Base-by-base conservation (phyloP, 75 land plant genomes). In the Sequoiadendron giganteum region DNA sequence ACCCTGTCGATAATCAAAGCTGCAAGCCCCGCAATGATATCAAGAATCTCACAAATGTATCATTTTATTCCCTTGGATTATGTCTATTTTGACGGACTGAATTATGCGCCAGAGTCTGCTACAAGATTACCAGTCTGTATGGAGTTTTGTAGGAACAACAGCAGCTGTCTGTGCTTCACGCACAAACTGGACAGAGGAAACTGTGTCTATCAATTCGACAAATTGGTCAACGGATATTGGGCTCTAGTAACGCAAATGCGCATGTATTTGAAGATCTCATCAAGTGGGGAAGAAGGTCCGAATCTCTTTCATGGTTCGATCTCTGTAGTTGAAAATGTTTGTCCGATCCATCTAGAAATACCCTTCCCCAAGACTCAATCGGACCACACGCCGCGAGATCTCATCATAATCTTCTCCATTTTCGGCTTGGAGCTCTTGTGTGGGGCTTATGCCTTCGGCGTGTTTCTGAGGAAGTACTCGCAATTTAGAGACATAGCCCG, bases 151-250 rank as follows among this genome's bases (percentile, higher is more conserved):
- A 5, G 36, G 5, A 16, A 6, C 15, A 78, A 89, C 32, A 34
- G 42, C 32, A 82, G 49, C 2, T 94, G 95, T 75, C 5, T 90
- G 21, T 93, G 89, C 9, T 94, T 90, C n/a, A 65, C 79, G 32
- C 85, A 85, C 84, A 92, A 89, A 65, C 90, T 48, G 52, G 89
- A 89, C 36, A 61, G 14, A 11, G 85, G 52, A 0, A 58, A 75
- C 72, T 94, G 95, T n/a, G 79, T 52, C 3, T 86, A 86, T 18
- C 88, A 88, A 55, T 18, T 80, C 16, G 83, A 55, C 14, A 19
- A 9, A 1, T 68, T 94, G 39, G 13, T 83, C 11, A 45, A 90
- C 30, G 95, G 94, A 32, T 90, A 86, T 68, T 93, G 94, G 94
- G 93, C 95, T 10, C 94, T 94, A 38, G 88, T 75, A 1, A 89